These are phyloP conservation scores for Trichosporon sp. DNA, from an alignment of 1,284 basidiomycete species.

Conservation along the genomic window DNA sequence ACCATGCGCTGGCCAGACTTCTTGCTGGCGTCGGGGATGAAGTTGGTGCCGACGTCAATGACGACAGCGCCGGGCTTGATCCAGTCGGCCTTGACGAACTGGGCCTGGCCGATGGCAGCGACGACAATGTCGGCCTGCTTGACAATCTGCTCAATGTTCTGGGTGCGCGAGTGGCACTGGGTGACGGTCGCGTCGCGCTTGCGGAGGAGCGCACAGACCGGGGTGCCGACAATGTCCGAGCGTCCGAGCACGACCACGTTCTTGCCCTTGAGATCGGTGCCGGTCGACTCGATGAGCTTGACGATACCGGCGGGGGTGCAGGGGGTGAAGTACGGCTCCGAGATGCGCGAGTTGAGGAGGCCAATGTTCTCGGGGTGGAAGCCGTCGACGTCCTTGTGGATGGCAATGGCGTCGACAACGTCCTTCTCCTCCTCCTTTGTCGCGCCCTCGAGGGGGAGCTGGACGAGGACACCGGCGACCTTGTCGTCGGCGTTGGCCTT, in stretches of 20 bases:
- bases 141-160: conserved; percentile 77
- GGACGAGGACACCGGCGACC: conserved; percentile 90
- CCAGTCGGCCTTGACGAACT: conserved; percentile 92
- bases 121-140: conserved; percentile 88
- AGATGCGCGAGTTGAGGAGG: conserved; percentile 85
- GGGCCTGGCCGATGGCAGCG: conserved; percentile 87
- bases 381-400: conserved; percentile 96
- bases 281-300: conserved; percentile 82
- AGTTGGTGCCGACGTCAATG: conserved; percentile 98
- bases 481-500: conserved; percentile 80
- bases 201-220: conserved; percentile 86
- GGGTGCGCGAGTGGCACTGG: conserved; percentile 91
- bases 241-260: conserved; percentile 92
- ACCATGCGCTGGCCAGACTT: conserved; percentile 96
- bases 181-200: conserved; percentile 94
- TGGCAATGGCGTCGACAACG: conserved; percentile 91
- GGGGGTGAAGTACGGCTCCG: conserved; percentile 86
- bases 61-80: conserved; percentile 91
- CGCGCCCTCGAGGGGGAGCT: conserved; percentile 91
- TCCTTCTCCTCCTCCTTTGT: conserved; percentile 80
- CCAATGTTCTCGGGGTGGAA: conserved; percentile 99
- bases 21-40: conserved; percentile 84
- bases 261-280: conserved; percentile 72
- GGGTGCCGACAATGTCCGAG: conserved; percentile 97
- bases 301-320: conserved; percentile 96